Conservation (phyloP, 2,329 filamentous ascomycete genomes). For the Penicillium griseofulvum region DNA sequence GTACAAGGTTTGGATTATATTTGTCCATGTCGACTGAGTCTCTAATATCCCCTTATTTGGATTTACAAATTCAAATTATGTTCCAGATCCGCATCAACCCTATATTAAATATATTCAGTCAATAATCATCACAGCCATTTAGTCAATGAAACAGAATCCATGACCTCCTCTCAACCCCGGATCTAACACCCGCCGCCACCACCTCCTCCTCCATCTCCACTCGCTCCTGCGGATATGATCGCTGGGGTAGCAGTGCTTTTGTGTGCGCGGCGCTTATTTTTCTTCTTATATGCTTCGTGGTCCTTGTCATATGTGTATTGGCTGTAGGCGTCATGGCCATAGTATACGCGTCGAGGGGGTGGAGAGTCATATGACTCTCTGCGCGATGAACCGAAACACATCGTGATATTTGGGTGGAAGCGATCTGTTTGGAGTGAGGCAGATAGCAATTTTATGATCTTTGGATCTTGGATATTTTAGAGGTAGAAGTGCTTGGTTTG, state of each 20-base stretch:
- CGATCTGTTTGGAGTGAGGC: too few species aligned
- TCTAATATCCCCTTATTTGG: not conserved
- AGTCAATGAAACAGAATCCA: not conserved
- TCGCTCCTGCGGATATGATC: not conserved
- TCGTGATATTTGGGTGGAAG: not conserved
- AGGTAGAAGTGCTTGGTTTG: not conserved
- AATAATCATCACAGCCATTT: not conserved
- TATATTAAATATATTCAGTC: not conserved
- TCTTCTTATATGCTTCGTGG: not conserved
- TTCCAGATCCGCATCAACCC: not conserved
- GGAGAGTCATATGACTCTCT: not conserved
- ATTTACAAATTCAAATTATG: not conserved
- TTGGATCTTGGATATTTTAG: not conserved
- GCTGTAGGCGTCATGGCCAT: not conserved
- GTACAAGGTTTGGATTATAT: not conserved
- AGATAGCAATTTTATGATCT: not conserved
- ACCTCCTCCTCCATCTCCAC: not conserved
- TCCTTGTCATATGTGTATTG: not conserved
- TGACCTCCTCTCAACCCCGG: not conserved
- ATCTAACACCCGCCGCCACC: slow-evolving; percentile 2
- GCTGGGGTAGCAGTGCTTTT: too few species aligned
- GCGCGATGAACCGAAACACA: slow-evolving; percentile 9
- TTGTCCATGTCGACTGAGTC: not conserved
- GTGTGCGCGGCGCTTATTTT: not conserved
- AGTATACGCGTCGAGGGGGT: not conserved